phyloP scores from a whole-genome alignment of 306 rosid species.

The Begonia masoniana region DNA sequence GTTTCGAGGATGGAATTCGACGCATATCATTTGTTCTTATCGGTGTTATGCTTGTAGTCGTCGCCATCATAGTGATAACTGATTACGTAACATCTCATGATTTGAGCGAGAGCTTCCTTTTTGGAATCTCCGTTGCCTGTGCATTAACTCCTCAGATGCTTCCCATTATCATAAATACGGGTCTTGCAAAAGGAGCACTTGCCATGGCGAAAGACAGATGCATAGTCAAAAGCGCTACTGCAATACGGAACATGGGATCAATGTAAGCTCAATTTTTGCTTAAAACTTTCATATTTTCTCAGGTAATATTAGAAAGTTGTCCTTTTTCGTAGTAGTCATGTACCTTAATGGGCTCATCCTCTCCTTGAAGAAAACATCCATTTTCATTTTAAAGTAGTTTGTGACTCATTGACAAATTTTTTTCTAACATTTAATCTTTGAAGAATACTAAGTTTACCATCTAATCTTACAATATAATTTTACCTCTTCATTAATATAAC shows the following conservation, averaged over 20 bases:
- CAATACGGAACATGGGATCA: constrained; percentile 74
- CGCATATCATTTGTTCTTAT: constrained; percentile 52
- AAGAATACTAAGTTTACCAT: too few relatives aligned
- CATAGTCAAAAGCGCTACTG: constrained; percentile 54
- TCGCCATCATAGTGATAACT: constrained; percentile 32
- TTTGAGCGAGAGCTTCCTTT: constrained; percentile 39
- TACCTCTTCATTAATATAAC: too few relatives aligned
- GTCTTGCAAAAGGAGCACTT: constrained; percentile 82
- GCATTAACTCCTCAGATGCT: constrained; percentile 93
- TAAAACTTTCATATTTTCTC: too few relatives aligned
- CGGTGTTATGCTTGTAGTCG: constrained; percentile 54
- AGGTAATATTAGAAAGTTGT: too few relatives aligned
- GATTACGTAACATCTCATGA: constrained; percentile 32
- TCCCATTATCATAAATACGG: constrained; percentile 58
- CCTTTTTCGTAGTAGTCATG: too few relatives aligned
- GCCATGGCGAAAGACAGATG: constrained; percentile 87
- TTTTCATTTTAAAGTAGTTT: background rate
- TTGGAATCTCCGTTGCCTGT: constrained; percentile 69
- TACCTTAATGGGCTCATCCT: too few relatives aligned
- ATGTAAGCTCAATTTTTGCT: constrained; percentile 34
- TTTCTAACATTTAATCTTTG: too few relatives aligned
- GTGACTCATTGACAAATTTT: background rate
- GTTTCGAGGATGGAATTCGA: constrained; percentile 54
- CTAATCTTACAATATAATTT: too few relatives aligned
- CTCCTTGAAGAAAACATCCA: background rate